These are phyloP conservation scores for Eragrostis tef DNA, from an alignment of 202 grass and related monocot genomes.

Conservation along the genomic window DNA sequence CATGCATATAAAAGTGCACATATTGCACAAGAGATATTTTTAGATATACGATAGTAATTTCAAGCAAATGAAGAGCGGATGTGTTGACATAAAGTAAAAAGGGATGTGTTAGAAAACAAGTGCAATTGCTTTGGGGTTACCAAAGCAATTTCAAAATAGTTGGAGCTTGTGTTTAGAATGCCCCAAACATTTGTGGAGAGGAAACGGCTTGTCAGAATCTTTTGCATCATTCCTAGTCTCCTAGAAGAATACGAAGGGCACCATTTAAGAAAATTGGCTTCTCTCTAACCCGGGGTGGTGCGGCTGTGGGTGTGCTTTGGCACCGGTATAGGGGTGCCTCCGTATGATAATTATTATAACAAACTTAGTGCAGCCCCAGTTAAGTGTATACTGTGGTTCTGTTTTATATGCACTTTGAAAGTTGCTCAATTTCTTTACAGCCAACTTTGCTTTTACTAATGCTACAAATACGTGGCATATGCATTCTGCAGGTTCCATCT, in stretches of 20 bases:
- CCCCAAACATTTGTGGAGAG: background rate
- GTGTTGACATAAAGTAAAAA: background rate
- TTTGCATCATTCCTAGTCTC: background rate
- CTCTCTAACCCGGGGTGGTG: background rate
- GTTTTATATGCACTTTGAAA: conserved; percentile 29
- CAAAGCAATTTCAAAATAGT: background rate
- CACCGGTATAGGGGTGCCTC: background rate
- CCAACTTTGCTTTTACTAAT: conserved; percentile 23
- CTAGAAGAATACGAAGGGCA: background rate
- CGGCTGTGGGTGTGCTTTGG: background rate
- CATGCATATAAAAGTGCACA: background rate
- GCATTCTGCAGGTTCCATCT: conserved; percentile 68
- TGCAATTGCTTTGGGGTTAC: background rate
- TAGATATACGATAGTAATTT: background rate
- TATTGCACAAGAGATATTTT: background rate
- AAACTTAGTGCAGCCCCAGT: conserved; percentile 38
- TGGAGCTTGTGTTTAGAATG: background rate
- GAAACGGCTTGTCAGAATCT: background rate
- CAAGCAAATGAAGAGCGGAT: background rate
- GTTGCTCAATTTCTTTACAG: conserved; percentile 15
- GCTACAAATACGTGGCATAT: conserved; percentile 40
- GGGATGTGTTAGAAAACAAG: background rate
- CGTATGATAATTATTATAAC: background rate
- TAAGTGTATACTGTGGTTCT: background rate
- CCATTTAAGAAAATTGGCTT: background rate